Base-by-base conservation (phyloP, 176 grass and related monocot species). In the Rhynchospora pubera region DNA sequence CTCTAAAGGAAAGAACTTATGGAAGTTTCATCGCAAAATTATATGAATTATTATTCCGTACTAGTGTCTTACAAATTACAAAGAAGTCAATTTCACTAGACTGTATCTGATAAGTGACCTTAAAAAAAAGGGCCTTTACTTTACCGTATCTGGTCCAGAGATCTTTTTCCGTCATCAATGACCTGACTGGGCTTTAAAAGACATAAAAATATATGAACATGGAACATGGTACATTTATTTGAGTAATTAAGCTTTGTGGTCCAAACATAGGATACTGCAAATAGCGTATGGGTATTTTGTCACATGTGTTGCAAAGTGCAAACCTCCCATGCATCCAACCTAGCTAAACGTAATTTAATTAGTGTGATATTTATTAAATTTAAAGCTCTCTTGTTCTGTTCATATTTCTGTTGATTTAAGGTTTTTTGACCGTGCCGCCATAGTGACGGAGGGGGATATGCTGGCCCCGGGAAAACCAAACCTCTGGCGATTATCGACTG, bases 401-500 rank as follows among this genome's bases (percentile, higher is more conserved):
- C 18, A 5, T 52, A 39, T 71, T 53, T 62, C 2, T 22, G 16
- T 16, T 51, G 23, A 58, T 12, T 46, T 4, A 11, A 89, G 91
- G 58, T 92, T 87, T 80, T 80, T 92, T 30, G 87, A 92, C 56
- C 78, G 85, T 12, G 87, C 87, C 0, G 87, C 91, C 3, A 85
- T 89, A 0, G 85, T 87, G 83, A 80, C 57, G 43, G 50, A 86
- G 10, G 89, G 81, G 5, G 91, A 97, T 83, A 72, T 84, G 6
- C 0, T 79, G 0, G 2, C 18, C 21, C 68, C 88, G 24, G 87
- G 89, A 22, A 0, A 55, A 48, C 87, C 78, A 15, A 16, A 88
- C 62, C 85, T 69, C n/a, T 97, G 91, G 91, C 79, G 87, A 0
- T 61, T 97, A 14, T 85, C 91, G 24, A 93, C 91, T 11, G 91